Evolutionary conservation across 2,329 filamentous ascomycete species (phyloP), one percentile per base, ranked within the genome.

Genomic region (Fusarium sp.): DNA sequence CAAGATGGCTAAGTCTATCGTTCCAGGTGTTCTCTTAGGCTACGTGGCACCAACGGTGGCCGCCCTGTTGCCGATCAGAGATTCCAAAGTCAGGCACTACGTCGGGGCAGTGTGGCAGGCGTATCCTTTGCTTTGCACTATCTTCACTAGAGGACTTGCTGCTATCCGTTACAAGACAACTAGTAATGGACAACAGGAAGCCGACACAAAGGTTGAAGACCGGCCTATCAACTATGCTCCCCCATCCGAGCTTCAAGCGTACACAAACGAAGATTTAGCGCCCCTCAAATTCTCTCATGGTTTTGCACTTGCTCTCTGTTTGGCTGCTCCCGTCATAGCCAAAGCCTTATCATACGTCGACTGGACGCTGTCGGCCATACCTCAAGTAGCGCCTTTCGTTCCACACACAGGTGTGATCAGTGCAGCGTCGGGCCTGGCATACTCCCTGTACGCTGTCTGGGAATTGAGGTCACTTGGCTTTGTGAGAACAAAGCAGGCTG

Each of bases 381-480:
- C 24, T 0, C 10, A n/a, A n/a, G 2, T 10, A 5, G 10, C 5
- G 0, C 10, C 10, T 1, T 54, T 39, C 2, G 4, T 5, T 39
- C 8, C 2, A 4, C 39, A 10, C 2, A 5, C 8, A 10, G 6
- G 14, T 18, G 2, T 18, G 0, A 28, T 28, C 1, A 28, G 14
- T 9, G 35, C 51, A 14, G 35, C 14, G 0, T 54, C 51, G 1
- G 14, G 14, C 4, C 20, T 54, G 4, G 24, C 8, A 5, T 39
- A 54, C 8, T 28, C 10, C 5, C 7, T 54, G 7, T 54, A 54
- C 10, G 7, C 24, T 5, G 51, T 22, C 20, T 54, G 51, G 24
- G 51, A 54, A 38, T 1, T 39, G 4, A 20, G 51, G 2, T 54
- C 51, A 13, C 51, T 54, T 0, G 51, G 51, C 0, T 54, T 54